Evolutionary conservation across 257 asterid genomes (phyloP).

Genomic region (Solanum piurae): DNA sequence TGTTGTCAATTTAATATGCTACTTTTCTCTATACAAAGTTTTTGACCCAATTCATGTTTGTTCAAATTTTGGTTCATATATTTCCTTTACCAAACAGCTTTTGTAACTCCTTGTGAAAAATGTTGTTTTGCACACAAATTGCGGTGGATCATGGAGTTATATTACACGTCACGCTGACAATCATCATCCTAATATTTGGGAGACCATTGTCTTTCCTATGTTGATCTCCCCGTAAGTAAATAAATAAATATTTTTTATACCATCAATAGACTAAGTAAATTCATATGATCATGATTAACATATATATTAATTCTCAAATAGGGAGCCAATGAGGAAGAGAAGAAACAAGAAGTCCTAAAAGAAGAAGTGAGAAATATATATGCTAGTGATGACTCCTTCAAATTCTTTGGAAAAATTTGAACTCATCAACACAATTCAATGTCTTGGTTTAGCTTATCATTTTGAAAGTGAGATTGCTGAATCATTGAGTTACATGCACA

Average conservation of each 20-base stretch:
- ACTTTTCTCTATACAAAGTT: not conserved
- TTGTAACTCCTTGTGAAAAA: not conserved
- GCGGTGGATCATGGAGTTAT: not conserved
- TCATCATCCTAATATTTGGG: not conserved
- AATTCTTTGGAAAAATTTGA: not conserved
- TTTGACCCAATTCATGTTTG: not conserved
- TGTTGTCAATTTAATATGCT: too few species aligned
- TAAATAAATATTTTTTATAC: not conserved
- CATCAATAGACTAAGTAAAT: not conserved
- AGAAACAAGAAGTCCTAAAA: not conserved
- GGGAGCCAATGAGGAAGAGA: not conserved
- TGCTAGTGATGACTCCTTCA: not conserved
- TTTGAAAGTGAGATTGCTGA: conserved; percentile 10
- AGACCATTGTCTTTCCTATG: not conserved
- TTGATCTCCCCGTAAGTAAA: not conserved
- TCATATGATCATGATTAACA: not conserved
- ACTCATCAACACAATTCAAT: conserved; percentile 1
- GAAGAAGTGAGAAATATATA: not conserved
- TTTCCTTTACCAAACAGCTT: not conserved
- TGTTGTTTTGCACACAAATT: not conserved
- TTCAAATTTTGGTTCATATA: not conserved
- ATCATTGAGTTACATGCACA: not conserved
- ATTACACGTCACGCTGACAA: not conserved
- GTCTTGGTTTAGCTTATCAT: conserved; percentile 13
- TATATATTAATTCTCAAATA: not conserved